A percentile compares a stretch with the other conserved stretches of the same genome.
These are phyloP conservation scores for Cicer pinnatifidum DNA, from an alignment of 306 rosid species.

Conservation along the genomic window DNA sequence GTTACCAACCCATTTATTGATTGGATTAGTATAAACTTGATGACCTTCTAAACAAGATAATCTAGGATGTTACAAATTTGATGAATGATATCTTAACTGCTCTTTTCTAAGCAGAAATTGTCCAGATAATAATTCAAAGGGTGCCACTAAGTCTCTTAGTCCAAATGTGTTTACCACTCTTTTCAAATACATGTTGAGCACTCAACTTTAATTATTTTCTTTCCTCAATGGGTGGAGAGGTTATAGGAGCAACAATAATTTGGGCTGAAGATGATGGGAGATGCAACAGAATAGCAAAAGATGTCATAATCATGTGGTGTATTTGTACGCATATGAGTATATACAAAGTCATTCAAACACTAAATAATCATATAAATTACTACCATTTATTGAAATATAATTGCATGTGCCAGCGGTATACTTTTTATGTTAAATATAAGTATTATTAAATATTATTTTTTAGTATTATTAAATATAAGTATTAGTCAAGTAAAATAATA, in stretches of 20 bases:
- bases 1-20: constrained; percentile 27
- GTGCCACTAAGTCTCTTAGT: not conserved
- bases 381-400: too few species aligned
- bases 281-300: not conserved
- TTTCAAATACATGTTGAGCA: not conserved
- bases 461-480: too few species aligned
- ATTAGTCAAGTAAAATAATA: too few species aligned
- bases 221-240: too few species aligned
- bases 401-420: too few species aligned
- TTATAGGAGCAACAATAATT: not conserved
- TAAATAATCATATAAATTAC: too few species aligned
- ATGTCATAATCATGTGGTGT: not conserved
- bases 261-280: not conserved
- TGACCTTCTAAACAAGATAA: too few species aligned
- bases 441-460: too few species aligned
- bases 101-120: not conserved
- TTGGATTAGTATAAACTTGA: not conserved
- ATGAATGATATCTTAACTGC: not conserved
- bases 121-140: not conserved
- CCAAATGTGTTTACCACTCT: not conserved
- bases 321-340: not conserved
- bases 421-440: too few species aligned
- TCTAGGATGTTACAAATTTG: not conserved
- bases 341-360: not conserved
- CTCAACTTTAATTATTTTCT: too few species aligned